Base-by-base conservation (phyloP, 148 eudicot genomes). In the Fagopyrum esculentum region DNA sequence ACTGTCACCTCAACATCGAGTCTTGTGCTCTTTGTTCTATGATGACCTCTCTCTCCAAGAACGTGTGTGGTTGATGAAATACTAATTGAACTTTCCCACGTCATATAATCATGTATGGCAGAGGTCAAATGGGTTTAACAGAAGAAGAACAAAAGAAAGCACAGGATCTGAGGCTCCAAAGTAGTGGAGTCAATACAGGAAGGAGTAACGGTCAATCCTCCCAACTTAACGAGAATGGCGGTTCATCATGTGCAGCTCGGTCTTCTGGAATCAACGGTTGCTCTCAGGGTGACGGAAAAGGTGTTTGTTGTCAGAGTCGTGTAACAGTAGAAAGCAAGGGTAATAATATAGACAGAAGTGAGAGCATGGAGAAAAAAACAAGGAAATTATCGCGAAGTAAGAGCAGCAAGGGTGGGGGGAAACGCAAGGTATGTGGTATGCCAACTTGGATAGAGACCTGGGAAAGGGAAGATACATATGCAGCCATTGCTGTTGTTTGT, bases 101-200 rank as follows among this genome's bases (percentile, higher is more conserved):
- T 73, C 54, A 55, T 47, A 12, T 73, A 15, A 43, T 74, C 77
- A 60, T 73, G 73, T 52, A 69, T 61, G 72, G 76, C 87, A 95
- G 99, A 88, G 99, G 99, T 71, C 97, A 95, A 84, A 90, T 95
- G 97, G 97, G 97, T 47, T 79, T 95, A 82, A 82, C 96, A 15
- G 97, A 92, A 86, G 97, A 92, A 60, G 92, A 89, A 40, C 99
- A 95, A 85, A 89, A 77, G 81, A 82, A 75, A 82, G 81, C 87
- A 15, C 97, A 87, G 80, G 91, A 89, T 74, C 71, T 76, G 63
- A 89, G 99, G 84, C 85, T 84, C 73, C 84, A 84, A 75, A 82
- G 83, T 59, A 85, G 83, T 46, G 83, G 80, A 44, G 29, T 72
- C 52, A 70, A 77, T 52, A 4, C 60, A 74, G 91, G 76, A 51